Evolutionary conservation across 2,329 filamentous ascomycete genomes (phyloP).

Genomic region (Didymella sp.): DNA sequence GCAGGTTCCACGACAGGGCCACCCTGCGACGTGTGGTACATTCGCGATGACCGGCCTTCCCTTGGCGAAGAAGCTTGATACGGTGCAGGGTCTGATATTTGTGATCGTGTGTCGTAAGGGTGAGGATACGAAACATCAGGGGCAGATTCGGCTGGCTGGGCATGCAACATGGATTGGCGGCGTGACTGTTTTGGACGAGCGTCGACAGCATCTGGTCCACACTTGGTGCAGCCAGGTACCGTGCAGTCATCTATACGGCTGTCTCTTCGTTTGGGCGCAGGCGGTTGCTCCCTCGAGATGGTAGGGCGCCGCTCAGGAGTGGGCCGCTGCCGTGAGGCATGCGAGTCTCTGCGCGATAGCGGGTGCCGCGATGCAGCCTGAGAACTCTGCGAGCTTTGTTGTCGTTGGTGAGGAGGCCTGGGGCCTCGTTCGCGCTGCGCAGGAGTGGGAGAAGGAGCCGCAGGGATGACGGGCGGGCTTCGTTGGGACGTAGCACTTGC

Average conservation of each 20-base stretch:
- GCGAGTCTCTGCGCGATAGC: constrained; percentile 32
- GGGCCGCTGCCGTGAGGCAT: constrained; percentile 19
- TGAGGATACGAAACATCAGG: constrained; percentile 37
- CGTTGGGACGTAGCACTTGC: constrained; percentile 49
- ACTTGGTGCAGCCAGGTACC: constrained; percentile 44
- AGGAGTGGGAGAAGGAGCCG: constrained; percentile 17
- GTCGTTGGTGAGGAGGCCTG: constrained; percentile 24
- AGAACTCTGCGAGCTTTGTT: constrained; percentile 31
- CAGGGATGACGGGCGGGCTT: constrained; percentile 35
- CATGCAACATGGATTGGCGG: constrained; percentile 16
- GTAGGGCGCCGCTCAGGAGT: constrained; percentile 25
- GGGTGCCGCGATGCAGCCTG: constrained; percentile 24
- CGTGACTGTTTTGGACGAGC: constrained; percentile 25
- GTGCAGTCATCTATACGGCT: constrained; percentile 37
- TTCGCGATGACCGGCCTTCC: constrained; percentile 32
- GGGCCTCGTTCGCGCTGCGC: constrained; percentile 20
- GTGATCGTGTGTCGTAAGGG: constrained; percentile 35
- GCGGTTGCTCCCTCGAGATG: constrained; percentile 21
- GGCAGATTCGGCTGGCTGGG: constrained; percentile 33
- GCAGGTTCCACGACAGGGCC: constrained; percentile 40
- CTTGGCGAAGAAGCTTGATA: constrained; percentile 38
- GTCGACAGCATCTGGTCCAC: constrained; percentile 28
- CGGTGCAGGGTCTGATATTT: constrained; percentile 40
- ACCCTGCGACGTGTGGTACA: constrained; percentile 28
- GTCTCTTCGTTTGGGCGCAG: constrained; percentile 19